Conservation (phyloP, 441 rosid species). For the Croton laevigatus region DNA sequence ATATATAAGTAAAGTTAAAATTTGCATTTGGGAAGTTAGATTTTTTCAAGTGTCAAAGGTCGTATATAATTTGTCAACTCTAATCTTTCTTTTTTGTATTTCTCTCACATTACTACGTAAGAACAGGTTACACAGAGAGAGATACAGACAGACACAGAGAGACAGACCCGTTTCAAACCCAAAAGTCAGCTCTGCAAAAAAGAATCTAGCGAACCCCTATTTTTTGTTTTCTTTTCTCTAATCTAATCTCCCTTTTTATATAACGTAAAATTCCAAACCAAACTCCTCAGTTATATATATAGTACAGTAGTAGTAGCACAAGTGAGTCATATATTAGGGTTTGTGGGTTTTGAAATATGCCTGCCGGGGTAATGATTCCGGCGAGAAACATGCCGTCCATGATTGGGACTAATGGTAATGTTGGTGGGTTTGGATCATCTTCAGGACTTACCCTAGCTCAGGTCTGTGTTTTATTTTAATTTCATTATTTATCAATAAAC, state of each 20-base stretch:
- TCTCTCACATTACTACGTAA: conserved; percentile 36
- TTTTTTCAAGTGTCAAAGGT: conserved; percentile 18
- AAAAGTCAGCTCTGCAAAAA: conserved; percentile 30
- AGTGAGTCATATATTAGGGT: conserved; percentile 20
- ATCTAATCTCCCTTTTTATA: not conserved
- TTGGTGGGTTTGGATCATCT: conserved; percentile 46
- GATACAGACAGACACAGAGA: conserved; percentile 6
- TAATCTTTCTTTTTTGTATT: conserved; percentile 18
- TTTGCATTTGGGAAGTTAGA: conserved; percentile 4
- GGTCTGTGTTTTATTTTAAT: conserved; percentile 31
- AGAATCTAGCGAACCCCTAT: conserved; percentile 19
- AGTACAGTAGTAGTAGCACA: not conserved
- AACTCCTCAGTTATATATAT: not conserved
- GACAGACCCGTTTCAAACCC: conserved; percentile 17
- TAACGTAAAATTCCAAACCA: conserved; percentile 12
- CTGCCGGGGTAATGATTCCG: conserved; percentile 60
- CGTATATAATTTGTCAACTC: conserved; percentile 24
- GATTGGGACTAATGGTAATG: conserved; percentile 40
- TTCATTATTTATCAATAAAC: not conserved
- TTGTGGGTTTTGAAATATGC: conserved; percentile 39
- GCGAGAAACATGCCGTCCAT: conserved; percentile 52
- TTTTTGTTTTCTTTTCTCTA: conserved; percentile 1
- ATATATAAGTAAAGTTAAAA: conserved; percentile 20
- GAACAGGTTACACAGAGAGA: conserved; percentile 3
- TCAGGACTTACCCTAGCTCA: conserved; percentile 48